Base-by-base conservation (phyloP, 2,329 filamentous ascomycete genomes). In the Xylogone sp. region DNA sequence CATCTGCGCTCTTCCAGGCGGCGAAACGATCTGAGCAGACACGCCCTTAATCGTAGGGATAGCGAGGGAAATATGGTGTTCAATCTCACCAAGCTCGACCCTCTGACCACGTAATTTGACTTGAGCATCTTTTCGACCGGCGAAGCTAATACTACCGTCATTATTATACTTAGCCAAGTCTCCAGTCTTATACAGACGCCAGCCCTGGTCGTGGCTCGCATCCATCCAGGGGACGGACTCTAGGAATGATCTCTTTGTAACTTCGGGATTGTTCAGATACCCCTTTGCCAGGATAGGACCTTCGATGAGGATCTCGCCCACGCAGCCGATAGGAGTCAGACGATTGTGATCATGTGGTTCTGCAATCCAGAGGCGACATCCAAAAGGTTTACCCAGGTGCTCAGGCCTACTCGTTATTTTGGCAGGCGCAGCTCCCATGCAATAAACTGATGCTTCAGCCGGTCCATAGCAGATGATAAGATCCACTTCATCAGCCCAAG, bases 21-120 rank as follows among this genome's bases (percentile, higher is more conserved):
- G 10, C 24, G 24, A 27, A 10, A 27, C 24, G 24, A 5, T 27
- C 10, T 27, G 24, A 5, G 10, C 10, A 27, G 24, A 27, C 24
- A 27, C 24, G 6, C 24, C 10, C 10, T 27, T 27, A 10, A 27
- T 27, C 24, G 24, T 27, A 5, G 6, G 5, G 24, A 6, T 10
- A 27, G 5, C 24, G n/a, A n/a, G n/a, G 6, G 24, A 5, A 20
- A 49, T 34, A 34, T 56, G 52, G 39, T 55, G 51, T 75, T 59
- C 57, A 22, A 87, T 83, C 63, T 87, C 83, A 16, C 76, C 78
- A 53, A 85, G 79, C 58, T 87, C 83, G 8, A 86, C 71, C 42
- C 83, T 71, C 60, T 86, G 83, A 1, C 83, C 83, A 34, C 82
- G 75, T 21, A 86, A 69, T 62, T 86, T 86, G 53, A 84, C 76